Percentiles rank a stretch among this genome's conserved stretches.
phyloP scores from a whole-genome alignment of 768 basidiomycete genomes.

The Boletus tylopilopsis region DNA sequence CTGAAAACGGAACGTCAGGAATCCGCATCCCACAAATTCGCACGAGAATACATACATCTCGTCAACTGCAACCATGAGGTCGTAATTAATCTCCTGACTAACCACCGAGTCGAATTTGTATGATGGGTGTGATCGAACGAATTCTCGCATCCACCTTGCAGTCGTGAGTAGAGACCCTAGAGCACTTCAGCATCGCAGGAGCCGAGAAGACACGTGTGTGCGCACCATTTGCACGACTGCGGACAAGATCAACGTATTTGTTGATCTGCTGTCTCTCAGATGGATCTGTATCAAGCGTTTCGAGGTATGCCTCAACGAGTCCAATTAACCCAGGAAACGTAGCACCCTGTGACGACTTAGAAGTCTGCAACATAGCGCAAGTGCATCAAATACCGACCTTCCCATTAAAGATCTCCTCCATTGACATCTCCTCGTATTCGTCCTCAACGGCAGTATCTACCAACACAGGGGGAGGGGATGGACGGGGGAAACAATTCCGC shows the following conservation, averaged over 20 bases:
- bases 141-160: constrained; percentile 91
- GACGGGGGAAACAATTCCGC: constrained; percentile 66
- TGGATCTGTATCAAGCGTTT: constrained; percentile 74
- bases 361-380: neutral
- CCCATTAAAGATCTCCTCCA: constrained; percentile 94
- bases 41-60: constrained; percentile 66
- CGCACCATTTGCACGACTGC: constrained; percentile 75
- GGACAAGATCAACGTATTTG: constrained; percentile 77
- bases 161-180: constrained; percentile 78
- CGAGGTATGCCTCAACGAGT: constrained; percentile 79
- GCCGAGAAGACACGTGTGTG: neutral
- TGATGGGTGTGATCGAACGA: constrained; percentile 85
- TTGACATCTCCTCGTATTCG: constrained; percentile 90
- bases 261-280: constrained; percentile 59
- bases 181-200: constrained; percentile 1
- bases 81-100: constrained; percentile 88
- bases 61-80: constrained; percentile 84
- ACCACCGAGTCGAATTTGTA: constrained; percentile 95
- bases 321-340: constrained; percentile 78
- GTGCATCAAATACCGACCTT: constrained; percentile 46
- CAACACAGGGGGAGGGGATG: constrained; percentile 44
- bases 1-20: constrained; percentile 33
- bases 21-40: neutral
- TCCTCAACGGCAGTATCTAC: constrained; percentile 59
- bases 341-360: constrained; percentile 41